phyloP scores from a whole-genome alignment of 148 eudicot species.

The Mesembryanthemum crystallinum region DNA sequence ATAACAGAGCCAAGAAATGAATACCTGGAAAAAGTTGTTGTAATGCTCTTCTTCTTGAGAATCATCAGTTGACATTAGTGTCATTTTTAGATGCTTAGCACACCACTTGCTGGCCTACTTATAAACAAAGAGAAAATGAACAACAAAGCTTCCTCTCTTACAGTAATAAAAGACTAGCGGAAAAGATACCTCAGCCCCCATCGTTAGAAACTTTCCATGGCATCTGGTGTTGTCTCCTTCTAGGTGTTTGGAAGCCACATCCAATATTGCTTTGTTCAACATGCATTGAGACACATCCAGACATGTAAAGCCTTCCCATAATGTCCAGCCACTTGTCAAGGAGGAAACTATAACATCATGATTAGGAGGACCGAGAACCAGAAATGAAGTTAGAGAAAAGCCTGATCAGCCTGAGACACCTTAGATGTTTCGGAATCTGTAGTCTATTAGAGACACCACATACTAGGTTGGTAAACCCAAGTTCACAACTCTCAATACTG shows the following conservation, averaged over 20 bases:
- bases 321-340: conserved; percentile 62
- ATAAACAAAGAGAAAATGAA: background rate
- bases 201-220: conserved; percentile 46
- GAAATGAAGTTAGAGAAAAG: background rate
- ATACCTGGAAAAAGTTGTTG: conserved; percentile 66
- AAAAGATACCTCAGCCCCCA: conserved; percentile 68
- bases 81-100: conserved; percentile 86
- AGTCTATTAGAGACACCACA: background rate
- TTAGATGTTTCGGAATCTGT: background rate
- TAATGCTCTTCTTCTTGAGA: conserved; percentile 86
- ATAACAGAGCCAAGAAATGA: background rate
- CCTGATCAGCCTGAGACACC: background rate
- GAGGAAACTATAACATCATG: conserved; percentile 19
- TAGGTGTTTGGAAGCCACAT: conserved; percentile 55
- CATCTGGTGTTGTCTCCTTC: conserved; percentile 51
- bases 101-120: conserved; percentile 82
- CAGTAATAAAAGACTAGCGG: conserved; percentile 9
- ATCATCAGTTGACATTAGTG: conserved; percentile 68
- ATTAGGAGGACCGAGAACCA: background rate
- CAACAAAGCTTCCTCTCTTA: background rate
- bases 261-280: conserved; percentile 82
- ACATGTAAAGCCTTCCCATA: conserved; percentile 96
- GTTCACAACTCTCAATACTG: background rate
- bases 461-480: background rate
- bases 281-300: conserved; percentile 86